phyloP scores from a whole-genome alignment of 345 rosid species.

The Nephelium lappaceum region DNA sequence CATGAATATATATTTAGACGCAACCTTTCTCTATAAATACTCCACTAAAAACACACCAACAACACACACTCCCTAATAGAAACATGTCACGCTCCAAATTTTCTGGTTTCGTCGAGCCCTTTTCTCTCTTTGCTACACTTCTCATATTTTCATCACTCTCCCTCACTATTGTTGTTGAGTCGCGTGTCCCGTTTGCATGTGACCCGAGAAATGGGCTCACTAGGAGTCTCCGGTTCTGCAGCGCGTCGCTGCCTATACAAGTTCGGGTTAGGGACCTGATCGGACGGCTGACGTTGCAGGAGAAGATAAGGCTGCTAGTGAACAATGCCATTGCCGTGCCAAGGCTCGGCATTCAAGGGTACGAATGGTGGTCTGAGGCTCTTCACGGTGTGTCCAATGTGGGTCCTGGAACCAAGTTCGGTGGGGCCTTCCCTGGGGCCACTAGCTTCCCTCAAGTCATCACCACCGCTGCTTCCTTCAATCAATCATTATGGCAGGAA shows the following conservation, averaged over 20 bases:
- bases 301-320: slow-evolving; percentile 75
- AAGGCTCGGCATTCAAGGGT: slow-evolving; percentile 77
- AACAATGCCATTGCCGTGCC: slow-evolving; percentile 82
- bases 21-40: slow-evolving; percentile 47
- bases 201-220: slow-evolving; percentile 59
- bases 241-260: slow-evolving; percentile 48
- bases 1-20: neutral
- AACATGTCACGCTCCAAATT: slow-evolving; percentile 7
- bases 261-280: slow-evolving; percentile 77
- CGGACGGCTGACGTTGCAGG: slow-evolving; percentile 75
- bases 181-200: slow-evolving; percentile 65
- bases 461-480: slow-evolving; percentile 90
- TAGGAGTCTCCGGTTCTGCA: slow-evolving; percentile 57
- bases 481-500: slow-evolving; percentile 78
- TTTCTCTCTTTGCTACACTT: slow-evolving; percentile 25
- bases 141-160: slow-evolving; percentile 20
- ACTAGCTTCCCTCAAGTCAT: slow-evolving; percentile 98
- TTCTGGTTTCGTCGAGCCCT: slow-evolving; percentile 17
- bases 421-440: slow-evolving; percentile 71
- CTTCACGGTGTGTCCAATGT: slow-evolving; percentile 86
- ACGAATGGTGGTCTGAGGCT: slow-evolving; percentile 99
- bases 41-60: slow-evolving; percentile 17
- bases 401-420: slow-evolving; percentile 75
- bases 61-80: neutral
- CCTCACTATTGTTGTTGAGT: slow-evolving; percentile 19